Base-by-base conservation (phyloP, 2,329 filamentous ascomycete genomes). In the Colletotrichum musae region DNA sequence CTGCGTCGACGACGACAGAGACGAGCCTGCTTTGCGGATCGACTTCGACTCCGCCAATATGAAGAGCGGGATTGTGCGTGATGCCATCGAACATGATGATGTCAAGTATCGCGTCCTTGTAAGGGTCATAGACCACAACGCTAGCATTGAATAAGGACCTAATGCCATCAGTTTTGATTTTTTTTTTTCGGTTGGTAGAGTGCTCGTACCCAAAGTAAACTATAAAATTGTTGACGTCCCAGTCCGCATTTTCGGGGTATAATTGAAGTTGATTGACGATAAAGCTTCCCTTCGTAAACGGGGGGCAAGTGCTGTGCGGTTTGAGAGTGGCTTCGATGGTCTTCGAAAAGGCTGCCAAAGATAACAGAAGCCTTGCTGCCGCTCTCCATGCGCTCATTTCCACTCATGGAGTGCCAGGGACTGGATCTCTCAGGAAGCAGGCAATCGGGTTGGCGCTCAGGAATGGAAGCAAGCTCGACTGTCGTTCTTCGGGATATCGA, bases 171-270 rank as follows among this genome's bases (percentile, higher is more conserved):
- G 13, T 12, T 36, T 18, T 16, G 4, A 5, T 39, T 26, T 6
- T 12, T 10, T 3, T 39, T 26, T 6, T 12, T 10, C 7, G 6
- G 32, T 36, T 36, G 9, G 32, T 10, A 10, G 32, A 10, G 13
- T 6, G 13, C 5, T 65, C 72, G 26, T 47, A 78, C 77, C 76
- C 75, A 39, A 80, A 76, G 58, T 77, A 79, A 21, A 79, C 63
- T 28, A 78, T 71, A 56, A 78, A 80, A 18, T 71, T 69, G n/a
- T 75, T 68, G 6, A 71, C 58, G 68, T 81, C 77, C 68, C 77
- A 80, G 53, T 80, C 79, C 5, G 75, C 77, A 47, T 80, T 80
- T 58, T 80, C 78, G 12, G 80, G 78, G 45, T 80, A 81, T 2
- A 80, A 70, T 45, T 80, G 79, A 63, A 75, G 79, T 6, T 74